Conservation (phyloP, 192 early-diverging fungal genomes). For the Pilobolus umbonatus region DNA sequence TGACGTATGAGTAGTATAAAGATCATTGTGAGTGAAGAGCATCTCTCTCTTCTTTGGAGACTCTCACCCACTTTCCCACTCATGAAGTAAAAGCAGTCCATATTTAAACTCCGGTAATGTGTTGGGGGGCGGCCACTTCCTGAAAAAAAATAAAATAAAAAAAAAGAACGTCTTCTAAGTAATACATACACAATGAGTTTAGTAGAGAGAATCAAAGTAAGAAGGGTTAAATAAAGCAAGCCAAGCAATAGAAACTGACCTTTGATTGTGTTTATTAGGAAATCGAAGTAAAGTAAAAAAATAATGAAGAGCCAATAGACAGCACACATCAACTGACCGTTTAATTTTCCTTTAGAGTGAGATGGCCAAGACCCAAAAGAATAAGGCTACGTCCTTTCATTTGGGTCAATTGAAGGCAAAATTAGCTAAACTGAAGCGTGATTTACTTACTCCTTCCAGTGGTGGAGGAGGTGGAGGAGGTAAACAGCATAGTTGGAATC, state of each 20-base stretch:
- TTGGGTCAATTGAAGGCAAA: slow-evolving; percentile 94
- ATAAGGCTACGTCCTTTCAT: slow-evolving; percentile 94
- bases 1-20: no score
- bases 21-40: no score
- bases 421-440: slow-evolving; percentile 92
- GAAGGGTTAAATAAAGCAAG: no score
- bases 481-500: slow-evolving; percentile 24
- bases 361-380: slow-evolving; percentile 89
- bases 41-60: no score
- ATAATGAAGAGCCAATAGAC: neutral
- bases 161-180: neutral
- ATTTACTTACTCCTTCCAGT: slow-evolving; percentile 83
- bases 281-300: slow-evolving; percentile 10
- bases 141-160: slow-evolving; percentile 1
- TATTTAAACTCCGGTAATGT: no score
- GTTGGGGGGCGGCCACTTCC: no score
- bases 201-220: slow-evolving; percentile 54
- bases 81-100: no score
- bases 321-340: neutral
- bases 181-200: slow-evolving; percentile 44
- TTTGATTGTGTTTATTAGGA: slow-evolving; percentile 7
- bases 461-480: slow-evolving; percentile 88
- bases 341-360: slow-evolving; percentile 54
- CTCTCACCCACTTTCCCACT: no score
- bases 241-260: neutral